Evolutionary conservation across 257 asterid genomes (phyloP).

Genomic region (Mentha longifolia): DNA sequence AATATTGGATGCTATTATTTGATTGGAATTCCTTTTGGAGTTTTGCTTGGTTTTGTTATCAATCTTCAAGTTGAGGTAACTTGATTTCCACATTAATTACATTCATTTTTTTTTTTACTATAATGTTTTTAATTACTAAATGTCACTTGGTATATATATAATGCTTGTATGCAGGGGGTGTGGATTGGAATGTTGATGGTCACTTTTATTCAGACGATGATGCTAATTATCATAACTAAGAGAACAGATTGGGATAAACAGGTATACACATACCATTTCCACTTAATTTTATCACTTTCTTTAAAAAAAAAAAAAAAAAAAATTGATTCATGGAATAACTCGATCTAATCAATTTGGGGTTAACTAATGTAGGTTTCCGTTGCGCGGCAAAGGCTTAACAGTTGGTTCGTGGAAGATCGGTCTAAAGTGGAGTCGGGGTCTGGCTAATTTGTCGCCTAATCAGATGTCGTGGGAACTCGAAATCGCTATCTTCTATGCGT

Average conservation of each 20-base stretch:
- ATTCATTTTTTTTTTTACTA: background rate
- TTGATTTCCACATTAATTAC: too few relatives aligned
- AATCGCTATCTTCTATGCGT: too few relatives aligned
- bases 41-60: background rate
- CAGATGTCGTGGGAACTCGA: too few relatives aligned
- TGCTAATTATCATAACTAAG: background rate
- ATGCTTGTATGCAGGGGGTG: background rate
- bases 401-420: constrained; percentile 45
- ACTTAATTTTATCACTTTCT: too few relatives aligned
- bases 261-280: constrained; percentile 33
- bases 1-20: too few relatives aligned
- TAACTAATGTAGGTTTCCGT: constrained; percentile 37
- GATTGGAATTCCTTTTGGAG: background rate
- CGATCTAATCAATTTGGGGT: background rate
- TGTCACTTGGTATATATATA: too few relatives aligned
- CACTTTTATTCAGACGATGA: background rate
- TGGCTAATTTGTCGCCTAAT: too few relatives aligned
- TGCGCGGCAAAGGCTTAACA: constrained; percentile 46
- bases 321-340: too few relatives aligned
- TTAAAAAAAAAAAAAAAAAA: too few relatives aligned
- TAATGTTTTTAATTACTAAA: too few relatives aligned
- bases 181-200: background rate
- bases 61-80: constrained; percentile 11
- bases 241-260: too few relatives aligned
- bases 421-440: constrained; percentile 21